These are phyloP conservation scores for Linnemannia zychae DNA, from an alignment of 192 early-diverging fungal genomes.

Conservation along the genomic window DNA sequence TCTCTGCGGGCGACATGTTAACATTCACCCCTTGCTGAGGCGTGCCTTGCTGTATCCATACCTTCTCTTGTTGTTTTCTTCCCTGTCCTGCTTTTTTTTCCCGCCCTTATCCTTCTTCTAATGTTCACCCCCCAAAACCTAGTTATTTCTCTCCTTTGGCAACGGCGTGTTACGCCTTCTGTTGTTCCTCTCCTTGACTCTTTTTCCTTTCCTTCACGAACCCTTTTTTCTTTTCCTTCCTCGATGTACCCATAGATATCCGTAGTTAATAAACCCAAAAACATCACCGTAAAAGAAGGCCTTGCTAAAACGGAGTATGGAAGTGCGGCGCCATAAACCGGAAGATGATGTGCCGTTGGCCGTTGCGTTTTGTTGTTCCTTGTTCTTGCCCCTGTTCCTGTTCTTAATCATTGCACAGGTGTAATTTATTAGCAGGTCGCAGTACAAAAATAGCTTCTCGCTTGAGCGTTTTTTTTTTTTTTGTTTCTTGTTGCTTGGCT, in stretches of 20 bases:
- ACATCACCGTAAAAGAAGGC: background rate
- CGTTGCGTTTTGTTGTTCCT: background rate
- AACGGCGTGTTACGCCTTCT: background rate
- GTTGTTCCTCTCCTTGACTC: background rate
- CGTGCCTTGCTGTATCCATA: background rate
- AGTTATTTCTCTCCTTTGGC: background rate
- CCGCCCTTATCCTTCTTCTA: background rate
- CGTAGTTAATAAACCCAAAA: background rate
- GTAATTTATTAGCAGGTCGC: background rate
- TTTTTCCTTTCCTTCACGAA: background rate
- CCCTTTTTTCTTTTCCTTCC: background rate
- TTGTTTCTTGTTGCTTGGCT: no score
- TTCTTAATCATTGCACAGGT: no score
- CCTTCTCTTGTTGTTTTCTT: background rate
- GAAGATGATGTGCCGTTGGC: background rate
- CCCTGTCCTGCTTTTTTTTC: background rate
- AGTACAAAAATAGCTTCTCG: background rate
- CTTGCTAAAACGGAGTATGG: background rate
- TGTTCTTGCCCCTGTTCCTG: no score
- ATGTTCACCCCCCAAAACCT: slow-evolving; percentile 2
- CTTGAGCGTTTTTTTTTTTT: background rate
- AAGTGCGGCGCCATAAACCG: background rate
- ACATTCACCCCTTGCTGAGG: background rate
- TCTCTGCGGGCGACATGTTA: slow-evolving; percentile 1
- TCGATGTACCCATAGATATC: slow-evolving; percentile 1